Evolutionary conservation across 2,329 filamentous ascomycete genomes (phyloP).

Genomic region (Cladosporium colombiae): DNA sequence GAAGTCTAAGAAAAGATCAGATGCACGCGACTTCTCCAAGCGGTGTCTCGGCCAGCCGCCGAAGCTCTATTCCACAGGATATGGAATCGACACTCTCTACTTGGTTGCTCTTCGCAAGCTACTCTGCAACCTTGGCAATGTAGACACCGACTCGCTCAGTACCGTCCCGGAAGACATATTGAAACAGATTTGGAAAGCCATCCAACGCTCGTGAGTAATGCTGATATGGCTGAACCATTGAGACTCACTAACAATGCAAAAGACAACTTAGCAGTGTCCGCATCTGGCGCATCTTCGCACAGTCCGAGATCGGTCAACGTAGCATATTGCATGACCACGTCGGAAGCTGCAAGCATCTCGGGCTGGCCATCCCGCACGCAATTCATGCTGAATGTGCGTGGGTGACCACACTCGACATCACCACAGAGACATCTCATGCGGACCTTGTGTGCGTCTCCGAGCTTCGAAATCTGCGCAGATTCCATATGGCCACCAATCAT

Average conservation of each 20-base stretch:
- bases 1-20: neutral
- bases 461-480: slow-evolving; percentile 23
- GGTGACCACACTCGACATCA: slow-evolving; percentile 25
- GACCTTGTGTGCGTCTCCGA: slow-evolving; percentile 22
- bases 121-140: slow-evolving; percentile 21
- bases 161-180: slow-evolving; percentile 19
- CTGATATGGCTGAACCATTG: neutral
- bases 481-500: slow-evolving; percentile 20
- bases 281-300: slow-evolving; percentile 22
- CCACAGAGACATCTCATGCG: neutral
- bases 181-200: slow-evolving; percentile 24
- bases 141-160: slow-evolving; percentile 24
- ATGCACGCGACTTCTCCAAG: neutral
- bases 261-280: slow-evolving; percentile 18
- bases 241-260: neutral
- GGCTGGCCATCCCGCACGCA: neutral
- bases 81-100: slow-evolving; percentile 20
- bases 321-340: neutral
- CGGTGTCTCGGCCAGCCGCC: neutral
- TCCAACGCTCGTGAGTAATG: slow-evolving; percentile 20
- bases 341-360: neutral
- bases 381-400: slow-evolving; percentile 22
- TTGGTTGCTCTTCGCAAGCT: slow-evolving; percentile 23
- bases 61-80: neutral
- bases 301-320: neutral